Evolutionary conservation across 306 rosid genomes (phyloP).

Genomic region (Sesbania bispinosa): DNA sequence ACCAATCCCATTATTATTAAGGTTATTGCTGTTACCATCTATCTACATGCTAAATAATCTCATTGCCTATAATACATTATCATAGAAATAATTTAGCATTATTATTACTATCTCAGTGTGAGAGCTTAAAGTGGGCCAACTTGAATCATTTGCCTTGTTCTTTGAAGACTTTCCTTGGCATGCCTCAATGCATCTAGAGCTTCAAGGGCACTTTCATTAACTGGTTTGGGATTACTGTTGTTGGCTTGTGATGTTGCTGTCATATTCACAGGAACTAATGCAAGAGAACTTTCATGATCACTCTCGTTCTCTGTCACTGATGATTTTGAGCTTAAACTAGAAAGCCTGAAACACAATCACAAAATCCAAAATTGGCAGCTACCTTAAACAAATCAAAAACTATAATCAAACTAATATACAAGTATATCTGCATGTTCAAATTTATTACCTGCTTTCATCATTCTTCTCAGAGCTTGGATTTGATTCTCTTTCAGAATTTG

Average conservation of each 20-base stretch:
- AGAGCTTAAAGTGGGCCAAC: constrained; percentile 34
- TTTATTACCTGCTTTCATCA: constrained; percentile 44
- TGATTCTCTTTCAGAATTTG: constrained; percentile 16
- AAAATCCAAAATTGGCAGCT: constrained; percentile 1
- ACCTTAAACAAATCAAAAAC: background rate
- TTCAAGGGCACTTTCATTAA: constrained; percentile 44
- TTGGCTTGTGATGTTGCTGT: constrained; percentile 32
- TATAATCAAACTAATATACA: background rate
- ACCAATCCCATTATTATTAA: constrained; percentile 14
- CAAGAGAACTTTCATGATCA: constrained; percentile 44
- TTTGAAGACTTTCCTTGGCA: constrained; percentile 48
- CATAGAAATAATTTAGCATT: constrained; percentile 22
- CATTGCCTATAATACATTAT: background rate
- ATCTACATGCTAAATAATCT: constrained; percentile 20
- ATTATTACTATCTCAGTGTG: background rate
- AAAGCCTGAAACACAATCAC: constrained; percentile 35
- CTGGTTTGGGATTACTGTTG: constrained; percentile 41
- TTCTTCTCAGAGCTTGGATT: constrained; percentile 29
- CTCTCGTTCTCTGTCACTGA: constrained; percentile 38
- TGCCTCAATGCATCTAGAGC: constrained; percentile 50
- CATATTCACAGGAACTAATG: constrained; percentile 44
- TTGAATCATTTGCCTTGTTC: constrained; percentile 41
- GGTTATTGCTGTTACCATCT: too few relatives aligned
- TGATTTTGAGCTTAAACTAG: constrained; percentile 36
- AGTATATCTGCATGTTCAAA: constrained; percentile 15